These are phyloP conservation scores for Sabuloglossum arenarium DNA, from an alignment of 495 filamentous ascomycete species.

Conservation along the genomic window DNA sequence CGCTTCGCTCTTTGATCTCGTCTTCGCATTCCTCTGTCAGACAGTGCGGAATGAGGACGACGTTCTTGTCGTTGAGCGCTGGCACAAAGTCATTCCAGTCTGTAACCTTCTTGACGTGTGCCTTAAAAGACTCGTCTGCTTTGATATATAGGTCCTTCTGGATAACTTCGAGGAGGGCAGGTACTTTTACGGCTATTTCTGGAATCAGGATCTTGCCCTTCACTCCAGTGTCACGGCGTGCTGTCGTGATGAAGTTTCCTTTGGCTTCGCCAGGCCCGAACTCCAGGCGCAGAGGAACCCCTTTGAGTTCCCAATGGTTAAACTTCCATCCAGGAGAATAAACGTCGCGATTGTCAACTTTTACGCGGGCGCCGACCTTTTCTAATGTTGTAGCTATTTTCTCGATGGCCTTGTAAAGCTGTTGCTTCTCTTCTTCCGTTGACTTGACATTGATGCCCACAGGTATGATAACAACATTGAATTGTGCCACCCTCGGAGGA, in stretches of 20 bases:
- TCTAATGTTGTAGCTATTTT: conserved; percentile 40
- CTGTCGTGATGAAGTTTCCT: conserved; percentile 60
- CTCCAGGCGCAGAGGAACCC: conserved; percentile 80
- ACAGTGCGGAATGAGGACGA: conserved; percentile 75
- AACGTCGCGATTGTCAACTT: conserved; percentile 60
- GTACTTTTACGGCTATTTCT: conserved; percentile 46
- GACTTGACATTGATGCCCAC: conserved; percentile 81
- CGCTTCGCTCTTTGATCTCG: conserved; percentile 75
- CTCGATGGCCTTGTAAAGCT: conserved; percentile 49
- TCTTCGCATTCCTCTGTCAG: conserved; percentile 70
- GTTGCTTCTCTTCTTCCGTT: conserved; percentile 49
- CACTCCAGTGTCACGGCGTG: conserved; percentile 58
- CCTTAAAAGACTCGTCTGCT: conserved; percentile 51
- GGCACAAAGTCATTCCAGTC: conserved; percentile 83
- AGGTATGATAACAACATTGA: conserved; percentile 74
- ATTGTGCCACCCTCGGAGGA: conserved; percentile 71
- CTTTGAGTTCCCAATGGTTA: conserved; percentile 92
- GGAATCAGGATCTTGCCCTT: conserved; percentile 47
- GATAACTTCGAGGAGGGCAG: conserved; percentile 70
- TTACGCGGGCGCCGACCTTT: conserved; percentile 40
- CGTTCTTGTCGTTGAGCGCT: conserved; percentile 74
- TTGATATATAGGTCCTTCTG: conserved; percentile 69
- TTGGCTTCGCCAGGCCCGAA: conserved; percentile 85
- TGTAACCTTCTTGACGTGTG: conserved; percentile 59
- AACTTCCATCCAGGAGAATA: conserved; percentile 95